Conservation (phyloP, 805 yeast genomes). For the Diddensiella transvaalensis region DNA sequence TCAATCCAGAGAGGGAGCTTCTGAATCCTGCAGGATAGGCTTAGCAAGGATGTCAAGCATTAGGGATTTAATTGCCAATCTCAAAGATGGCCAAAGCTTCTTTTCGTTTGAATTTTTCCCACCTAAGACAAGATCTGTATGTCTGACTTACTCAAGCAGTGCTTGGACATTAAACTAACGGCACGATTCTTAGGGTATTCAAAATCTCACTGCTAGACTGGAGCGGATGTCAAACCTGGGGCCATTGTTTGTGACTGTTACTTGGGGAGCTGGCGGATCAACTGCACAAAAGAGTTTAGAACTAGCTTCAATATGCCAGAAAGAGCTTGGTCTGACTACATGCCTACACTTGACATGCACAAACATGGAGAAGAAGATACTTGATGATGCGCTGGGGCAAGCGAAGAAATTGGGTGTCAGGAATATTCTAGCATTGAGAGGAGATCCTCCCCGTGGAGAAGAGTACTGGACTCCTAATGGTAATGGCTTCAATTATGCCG, state of each 20-base stretch:
- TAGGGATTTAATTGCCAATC: constrained; percentile 1
- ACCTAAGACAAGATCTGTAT: constrained; percentile 78
- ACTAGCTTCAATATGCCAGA: constrained; percentile 72
- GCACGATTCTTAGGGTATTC: constrained; percentile 50
- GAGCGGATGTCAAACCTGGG: constrained; percentile 83
- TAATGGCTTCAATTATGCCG: constrained; percentile 69
- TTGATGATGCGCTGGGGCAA: constrained; percentile 70
- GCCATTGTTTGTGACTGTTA: constrained; percentile 85
- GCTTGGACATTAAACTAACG: neutral
- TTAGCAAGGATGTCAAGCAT: neutral
- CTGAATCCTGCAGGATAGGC: too few relatives aligned
- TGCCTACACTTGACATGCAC: constrained; percentile 96
- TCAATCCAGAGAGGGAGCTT: too few relatives aligned
- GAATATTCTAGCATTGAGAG: constrained; percentile 88
- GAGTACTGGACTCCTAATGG: constrained; percentile 53
- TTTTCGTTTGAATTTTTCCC: constrained; percentile 95
- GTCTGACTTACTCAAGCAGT: constrained; percentile 20
- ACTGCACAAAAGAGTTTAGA: constrained; percentile 84
- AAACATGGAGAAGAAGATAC: constrained; percentile 70
- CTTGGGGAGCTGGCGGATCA: constrained; percentile 99
- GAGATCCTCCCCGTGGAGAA: constrained; percentile 85
- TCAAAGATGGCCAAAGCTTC: constrained; percentile 34
- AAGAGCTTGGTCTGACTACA: constrained; percentile 76
- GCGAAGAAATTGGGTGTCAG: constrained; percentile 79
- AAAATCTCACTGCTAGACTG: constrained; percentile 80